Evolutionary conservation across 805 yeast genomes (phyloP), one percentile per base, ranked within the genome.

Genomic region (Cyberlindnera americana): DNA sequence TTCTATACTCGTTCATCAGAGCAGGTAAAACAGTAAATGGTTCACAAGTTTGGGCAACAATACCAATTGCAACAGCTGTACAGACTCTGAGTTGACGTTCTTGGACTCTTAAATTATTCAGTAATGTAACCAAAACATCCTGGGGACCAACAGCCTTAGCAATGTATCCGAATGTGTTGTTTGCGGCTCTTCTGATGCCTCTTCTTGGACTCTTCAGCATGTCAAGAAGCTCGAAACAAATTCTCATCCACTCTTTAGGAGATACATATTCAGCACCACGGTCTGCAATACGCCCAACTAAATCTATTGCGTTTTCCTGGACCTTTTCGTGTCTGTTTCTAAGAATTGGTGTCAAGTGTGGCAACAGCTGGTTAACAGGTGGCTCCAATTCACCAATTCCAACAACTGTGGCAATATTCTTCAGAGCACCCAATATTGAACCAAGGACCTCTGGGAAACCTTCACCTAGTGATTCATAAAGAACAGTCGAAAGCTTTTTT

Each of bases 171-270:
- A 93, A 93, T 0, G 98, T 86, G 15, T 77, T 77, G 56, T 90
- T 93, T 0, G 99, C 95, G 0, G 90, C 83, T 22, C 81, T 70
- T 47, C 98, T 67, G 33, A 90, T 86, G 12, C 81, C 69, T 52
- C 83, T 87, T 41, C 77, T 77, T 6, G 84, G 77, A 17, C 95
- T 82, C 56, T 87, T 88, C 43, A 93, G 70, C 80, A 91, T 80
- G 50, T 93, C 98, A 33, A 93, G 62, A 24, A 93, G 69, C 54
- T 90, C 96, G 61, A 86, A 88, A 54, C 96, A 86, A 19, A 91
- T 85, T 47, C 98, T 72, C 91, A 93, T 87, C 99, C 99, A 93
- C 61, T 93, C 99, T 46, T 87, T 78, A 3, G 96, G 95, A 26
- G 89, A 79, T 13, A 89, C 85, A 40, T 78, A 77, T 47, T 86